Base-by-base conservation (phyloP, 495 filamentous ascomycete species). In the Aspergillus leporis region DNA sequence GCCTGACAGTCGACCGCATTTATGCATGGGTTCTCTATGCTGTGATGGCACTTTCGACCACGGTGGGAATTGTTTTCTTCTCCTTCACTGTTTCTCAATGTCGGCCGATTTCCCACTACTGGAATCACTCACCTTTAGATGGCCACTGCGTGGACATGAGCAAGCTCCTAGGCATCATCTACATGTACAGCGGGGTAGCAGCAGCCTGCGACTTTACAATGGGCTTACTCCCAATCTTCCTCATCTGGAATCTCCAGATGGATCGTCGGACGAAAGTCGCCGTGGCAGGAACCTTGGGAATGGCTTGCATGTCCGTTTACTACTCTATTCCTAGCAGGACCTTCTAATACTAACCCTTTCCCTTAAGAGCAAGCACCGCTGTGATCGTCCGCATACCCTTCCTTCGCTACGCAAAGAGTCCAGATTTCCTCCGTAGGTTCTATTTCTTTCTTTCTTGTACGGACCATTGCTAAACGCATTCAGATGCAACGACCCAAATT, bases 61-160 rank as follows among this genome's bases (percentile, higher is more conserved):
- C 43, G 3, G 63, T 70, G 5, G 70, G 65, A 2, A 21, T 73
- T 4, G 19, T 76, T 6, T 72, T 72, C 34, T 64, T 72, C 25
- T 65, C 74, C 32, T 64, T 75, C 62, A 71, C 68, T 9, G 52
- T 77, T 4, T 71, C 73, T 54, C 63, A 77, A 58, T 79, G 76
- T 51, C 25, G 19, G 14, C 76, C 76, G 0, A 59, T 76, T 25
- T 0, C 60, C 19, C 71, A 65, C 32, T 71, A 70, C 52, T 79
- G 76, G 76, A 64, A 70, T 22, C 63, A 59, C 2, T n/a, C 46
- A 0, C 51, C 57, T 5, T 43, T 59, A 0, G 9, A 58, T 0
- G 76, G 76, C 3, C 60, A 53, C 7, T 78, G 76, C 45, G 49
- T 77, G 52, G 23, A 61, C 19, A 53, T 60, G 2, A 8, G 67